These are phyloP conservation scores for Colletotrichum caudatum DNA, from an alignment of 2,329 filamentous ascomycete species.

Conservation along the genomic window DNA sequence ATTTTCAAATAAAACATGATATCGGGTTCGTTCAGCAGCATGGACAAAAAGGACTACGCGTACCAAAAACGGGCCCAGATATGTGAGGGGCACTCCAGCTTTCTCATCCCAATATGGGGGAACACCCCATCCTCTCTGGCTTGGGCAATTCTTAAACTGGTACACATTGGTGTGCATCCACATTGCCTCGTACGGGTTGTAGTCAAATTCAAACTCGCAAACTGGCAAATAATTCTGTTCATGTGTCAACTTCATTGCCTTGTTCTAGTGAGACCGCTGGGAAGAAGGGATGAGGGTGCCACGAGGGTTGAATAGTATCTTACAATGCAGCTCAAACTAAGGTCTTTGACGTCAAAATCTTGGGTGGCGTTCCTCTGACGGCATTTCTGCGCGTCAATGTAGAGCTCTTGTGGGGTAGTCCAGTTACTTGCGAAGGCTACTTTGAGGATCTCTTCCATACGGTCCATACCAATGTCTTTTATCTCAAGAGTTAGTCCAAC, in stretches of 20 bases:
- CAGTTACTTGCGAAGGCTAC: slow-evolving; percentile 25
- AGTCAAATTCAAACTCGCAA: slow-evolving; percentile 30
- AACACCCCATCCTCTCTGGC: slow-evolving; percentile 11
- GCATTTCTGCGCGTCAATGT: slow-evolving; percentile 23
- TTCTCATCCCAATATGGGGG: neutral
- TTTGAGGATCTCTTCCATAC: slow-evolving; percentile 23
- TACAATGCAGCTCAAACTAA: slow-evolving; percentile 14
- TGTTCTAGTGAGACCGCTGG: neutral
- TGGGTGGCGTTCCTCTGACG: slow-evolving; percentile 1
- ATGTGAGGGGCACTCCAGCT: slow-evolving; percentile 10
- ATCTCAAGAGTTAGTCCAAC: neutral
- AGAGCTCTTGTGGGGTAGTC: slow-evolving; percentile 29
- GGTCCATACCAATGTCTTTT: slow-evolving; percentile 29
- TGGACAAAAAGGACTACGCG: neutral
- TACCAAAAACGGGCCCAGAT: slow-evolving; percentile 28
- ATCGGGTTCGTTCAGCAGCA: neutral
- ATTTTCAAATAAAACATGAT: too few species aligned
- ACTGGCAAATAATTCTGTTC: slow-evolving; percentile 20
- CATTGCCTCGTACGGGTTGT: slow-evolving; percentile 14
- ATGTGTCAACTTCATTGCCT: neutral
- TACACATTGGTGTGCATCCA: neutral
- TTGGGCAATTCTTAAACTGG: slow-evolving; percentile 30
- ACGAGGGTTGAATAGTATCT: neutral
- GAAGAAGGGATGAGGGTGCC: too few species aligned
- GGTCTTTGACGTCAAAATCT: neutral